Evolutionary conservation across 139 green algal species (phyloP).

Genomic region (Penium margaritaceum): DNA sequence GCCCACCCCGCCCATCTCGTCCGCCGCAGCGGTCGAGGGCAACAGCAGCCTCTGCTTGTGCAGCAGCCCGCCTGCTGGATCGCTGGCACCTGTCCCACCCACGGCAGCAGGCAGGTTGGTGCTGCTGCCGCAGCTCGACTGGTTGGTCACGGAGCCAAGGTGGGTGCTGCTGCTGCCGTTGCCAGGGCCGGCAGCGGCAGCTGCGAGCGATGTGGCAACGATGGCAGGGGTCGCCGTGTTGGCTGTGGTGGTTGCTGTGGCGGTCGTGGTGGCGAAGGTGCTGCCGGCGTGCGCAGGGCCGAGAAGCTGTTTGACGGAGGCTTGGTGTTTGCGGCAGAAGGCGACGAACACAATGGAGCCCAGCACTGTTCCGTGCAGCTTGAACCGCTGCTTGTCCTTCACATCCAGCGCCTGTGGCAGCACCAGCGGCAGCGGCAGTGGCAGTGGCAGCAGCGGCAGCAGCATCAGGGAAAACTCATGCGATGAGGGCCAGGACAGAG

Average conservation of each 20-base stretch:
- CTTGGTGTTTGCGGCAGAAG: conserved; percentile 57
- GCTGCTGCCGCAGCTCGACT: background rate
- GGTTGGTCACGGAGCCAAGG: background rate
- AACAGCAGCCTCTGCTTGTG: no score
- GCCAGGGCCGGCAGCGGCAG: background rate
- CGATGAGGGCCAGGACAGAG: no score
- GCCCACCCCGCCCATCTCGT: no score
- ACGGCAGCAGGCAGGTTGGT: no score
- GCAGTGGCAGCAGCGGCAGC: no score
- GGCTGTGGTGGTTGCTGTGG: background rate
- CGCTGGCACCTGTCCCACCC: no score
- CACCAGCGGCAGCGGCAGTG: background rate
- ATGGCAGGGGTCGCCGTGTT: background rate
- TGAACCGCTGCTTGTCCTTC: background rate
- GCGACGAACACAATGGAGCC: conserved; percentile 45
- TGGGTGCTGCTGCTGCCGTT: background rate
- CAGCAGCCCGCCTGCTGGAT: no score
- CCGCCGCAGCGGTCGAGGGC: no score
- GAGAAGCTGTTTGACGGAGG: background rate
- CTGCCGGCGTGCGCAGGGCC: background rate
- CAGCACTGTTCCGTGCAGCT: background rate
- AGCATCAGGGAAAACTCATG: no score
- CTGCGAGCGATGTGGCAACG: background rate
- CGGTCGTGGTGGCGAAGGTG: background rate
- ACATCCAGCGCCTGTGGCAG: background rate